Base-by-base conservation (phyloP, 2,329 filamentous ascomycete species). In the Penicillium sp. region DNA sequence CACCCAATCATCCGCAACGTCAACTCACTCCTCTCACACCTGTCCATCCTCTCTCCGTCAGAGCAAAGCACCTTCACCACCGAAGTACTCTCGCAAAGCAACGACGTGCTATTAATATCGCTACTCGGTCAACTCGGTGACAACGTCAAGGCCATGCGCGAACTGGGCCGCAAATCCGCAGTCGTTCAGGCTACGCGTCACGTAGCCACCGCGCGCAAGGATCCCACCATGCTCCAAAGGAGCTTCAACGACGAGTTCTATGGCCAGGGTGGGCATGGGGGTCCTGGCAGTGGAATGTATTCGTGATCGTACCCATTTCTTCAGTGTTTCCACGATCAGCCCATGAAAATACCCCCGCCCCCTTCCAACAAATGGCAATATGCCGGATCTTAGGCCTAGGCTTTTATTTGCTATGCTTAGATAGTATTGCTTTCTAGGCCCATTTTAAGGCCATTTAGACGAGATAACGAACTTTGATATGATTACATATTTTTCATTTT, bases 1-100 rank as follows among this genome's bases (percentile, higher is more conserved):
- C 84, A 91, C 68, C 82, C 86, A 2, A 87, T 97, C 41, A 85
- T 99, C 33, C 91, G 94, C 60, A 91, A 91, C 62, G 91, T 97
- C 61, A 90, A 92, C 68, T 89, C 92, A 2, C 87, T 97, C 40
- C 84, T 96, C 60, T 88, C 88, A 49, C 89, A 93, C 50, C 83
- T 97, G 29, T 89, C 89, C 39, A 87, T 97, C 19, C 83, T 97
- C 53, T 86, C 88, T 5, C 91, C 93, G 3, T 81, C 87, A 2
- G 82, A 90, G 65, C 77, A 81, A 27, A 79, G 81, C 43, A 81
- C 84, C 0, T 90, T 93, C 69, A 80, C 86, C 29, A 80, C 83
- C 34, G 89, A 96, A 72, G 84, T 90, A 38, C 79, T 88, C 38
- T 86, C 88, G 52, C 90, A 96, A 76, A 82, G 87, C 59, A 94